phyloP scores from a whole-genome alignment of 352 stramenopile genomes.

The Phytopythium helicoides region DNA sequence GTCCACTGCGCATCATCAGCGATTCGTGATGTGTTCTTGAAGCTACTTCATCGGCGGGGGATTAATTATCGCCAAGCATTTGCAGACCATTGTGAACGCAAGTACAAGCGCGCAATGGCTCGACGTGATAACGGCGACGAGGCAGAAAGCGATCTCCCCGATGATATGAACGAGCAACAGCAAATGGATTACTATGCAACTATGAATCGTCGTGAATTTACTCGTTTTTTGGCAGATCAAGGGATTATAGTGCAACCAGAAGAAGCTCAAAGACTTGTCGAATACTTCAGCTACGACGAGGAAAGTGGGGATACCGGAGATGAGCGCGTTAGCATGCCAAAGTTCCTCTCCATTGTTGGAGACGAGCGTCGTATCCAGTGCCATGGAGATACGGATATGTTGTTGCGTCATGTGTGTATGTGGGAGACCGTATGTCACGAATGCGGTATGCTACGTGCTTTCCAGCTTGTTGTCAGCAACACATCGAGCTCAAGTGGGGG shows the following conservation, averaged over 20 bases:
- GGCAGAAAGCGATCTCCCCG: slow-evolving; percentile 55
- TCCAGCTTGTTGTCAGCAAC: slow-evolving; percentile 69
- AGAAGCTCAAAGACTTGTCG: slow-evolving; percentile 75
- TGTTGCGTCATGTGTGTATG: slow-evolving; percentile 85
- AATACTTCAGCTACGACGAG: slow-evolving; percentile 85
- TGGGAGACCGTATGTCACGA: slow-evolving; percentile 91
- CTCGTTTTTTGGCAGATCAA: slow-evolving; percentile 52
- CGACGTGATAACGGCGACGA: slow-evolving; percentile 47
- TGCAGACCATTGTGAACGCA: slow-evolving; percentile 53
- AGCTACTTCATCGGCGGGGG: slow-evolving; percentile 86
- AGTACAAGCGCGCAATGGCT: slow-evolving; percentile 56
- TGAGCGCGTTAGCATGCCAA: slow-evolving; percentile 42
- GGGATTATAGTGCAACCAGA: slow-evolving; percentile 81
- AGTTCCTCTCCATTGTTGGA: slow-evolving; percentile 82
- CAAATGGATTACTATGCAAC: slow-evolving; percentile 55
- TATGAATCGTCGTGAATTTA: slow-evolving; percentile 54
- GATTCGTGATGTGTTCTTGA: slow-evolving; percentile 88
- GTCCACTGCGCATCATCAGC: slow-evolving; percentile 86
- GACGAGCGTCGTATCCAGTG: slow-evolving; percentile 57
- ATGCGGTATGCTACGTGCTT: slow-evolving; percentile 90
- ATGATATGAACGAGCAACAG: slow-evolving; percentile 64
- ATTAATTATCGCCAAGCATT: slow-evolving; percentile 86
- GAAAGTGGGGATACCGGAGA: slow-evolving; percentile 23
- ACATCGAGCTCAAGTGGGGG: slow-evolving; percentile 30
- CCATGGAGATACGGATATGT: slow-evolving; percentile 70